Evolutionary conservation across 1,284 basidiomycete genomes (phyloP).

Genomic region (Inonotus obliquus): DNA sequence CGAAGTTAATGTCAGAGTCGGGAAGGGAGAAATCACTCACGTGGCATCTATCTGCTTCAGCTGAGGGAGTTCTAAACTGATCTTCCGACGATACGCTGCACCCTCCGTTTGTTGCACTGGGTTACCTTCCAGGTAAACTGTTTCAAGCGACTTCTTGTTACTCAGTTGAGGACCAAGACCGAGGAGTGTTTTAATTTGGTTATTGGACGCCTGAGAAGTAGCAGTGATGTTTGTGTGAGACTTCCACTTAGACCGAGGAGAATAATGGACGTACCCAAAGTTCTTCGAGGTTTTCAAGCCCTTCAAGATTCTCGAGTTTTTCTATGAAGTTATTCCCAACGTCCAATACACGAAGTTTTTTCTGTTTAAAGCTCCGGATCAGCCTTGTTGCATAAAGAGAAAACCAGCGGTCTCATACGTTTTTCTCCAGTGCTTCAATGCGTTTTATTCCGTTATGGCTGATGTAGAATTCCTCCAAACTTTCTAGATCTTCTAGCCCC

Average conservation of each 20-base stretch:
- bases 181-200: slow-evolving; percentile 40
- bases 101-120: slow-evolving; percentile 83
- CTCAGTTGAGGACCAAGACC: slow-evolving; percentile 73
- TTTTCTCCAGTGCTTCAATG: slow-evolving; percentile 84
- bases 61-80: slow-evolving; percentile 86
- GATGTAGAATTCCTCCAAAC: slow-evolving; percentile 89
- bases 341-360: slow-evolving; percentile 82
- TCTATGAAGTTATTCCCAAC: slow-evolving; percentile 83
- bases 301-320: slow-evolving; percentile 75
- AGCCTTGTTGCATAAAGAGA: not conserved
- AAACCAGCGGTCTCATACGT: slow-evolving; percentile 44
- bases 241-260: not conserved
- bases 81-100: slow-evolving; percentile 81
- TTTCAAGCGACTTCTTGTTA: slow-evolving; percentile 66
- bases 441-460: slow-evolving; percentile 88
- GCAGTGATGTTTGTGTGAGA: not conserved
- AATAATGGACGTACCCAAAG: slow-evolving; percentile 71
- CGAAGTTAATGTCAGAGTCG: not conserved
- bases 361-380: slow-evolving; percentile 36
- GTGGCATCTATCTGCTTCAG: slow-evolving; percentile 94
- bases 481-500: slow-evolving; percentile 65
- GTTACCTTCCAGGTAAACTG: slow-evolving; percentile 93
- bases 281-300: slow-evolving; percentile 77
- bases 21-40: slow-evolving; percentile 45
- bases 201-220: not conserved